Evolutionary conservation across 225 moss, liverwort and hornwort species (phyloP).

Genomic region (Marchantia paleacea): DNA sequence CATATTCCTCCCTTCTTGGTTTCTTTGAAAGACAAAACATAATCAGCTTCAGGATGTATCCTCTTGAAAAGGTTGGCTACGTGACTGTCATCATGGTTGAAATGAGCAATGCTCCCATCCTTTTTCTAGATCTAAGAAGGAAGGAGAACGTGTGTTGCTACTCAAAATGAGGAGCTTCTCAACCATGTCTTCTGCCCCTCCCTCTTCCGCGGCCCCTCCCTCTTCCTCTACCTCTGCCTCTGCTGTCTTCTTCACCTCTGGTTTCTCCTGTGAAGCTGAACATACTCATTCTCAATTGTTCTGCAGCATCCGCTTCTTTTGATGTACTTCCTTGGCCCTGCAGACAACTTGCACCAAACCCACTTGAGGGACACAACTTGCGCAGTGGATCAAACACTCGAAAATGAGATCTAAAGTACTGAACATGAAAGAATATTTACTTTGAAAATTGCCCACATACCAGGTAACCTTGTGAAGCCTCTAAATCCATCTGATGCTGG

Average conservation of each 20-base stretch:
- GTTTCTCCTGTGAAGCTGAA: conserved; percentile 65
- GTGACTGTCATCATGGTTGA: not conserved
- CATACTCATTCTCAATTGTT: conserved; percentile 80
- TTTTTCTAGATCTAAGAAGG: not conserved
- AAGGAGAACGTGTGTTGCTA: not conserved
- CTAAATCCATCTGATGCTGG: conserved; percentile 76
- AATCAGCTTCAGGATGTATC: not conserved
- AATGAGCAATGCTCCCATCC: not conserved
- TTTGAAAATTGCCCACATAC: not conserved
- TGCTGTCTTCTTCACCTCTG: conserved; percentile 46
- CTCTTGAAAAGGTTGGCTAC: not conserved
- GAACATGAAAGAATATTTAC: not conserved
- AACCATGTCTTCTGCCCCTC: conserved; percentile 28
- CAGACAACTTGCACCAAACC: not conserved
- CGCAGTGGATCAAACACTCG: not conserved
- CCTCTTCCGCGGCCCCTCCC: conserved; percentile 57
- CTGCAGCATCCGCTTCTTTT: conserved; percentile 64
- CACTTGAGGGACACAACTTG: not conserved
- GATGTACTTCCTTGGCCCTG: conserved; percentile 42
- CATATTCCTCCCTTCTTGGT: not conserved
- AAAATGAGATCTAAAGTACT: not conserved
- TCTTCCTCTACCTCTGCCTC: conserved; percentile 72
- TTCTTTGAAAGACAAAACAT: not conserved
- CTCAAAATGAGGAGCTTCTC: not conserved
- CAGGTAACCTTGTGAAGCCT: conserved; percentile 39